Conservation (phyloP, 495 filamentous ascomycete species). For the Podospora sp. region DNA sequence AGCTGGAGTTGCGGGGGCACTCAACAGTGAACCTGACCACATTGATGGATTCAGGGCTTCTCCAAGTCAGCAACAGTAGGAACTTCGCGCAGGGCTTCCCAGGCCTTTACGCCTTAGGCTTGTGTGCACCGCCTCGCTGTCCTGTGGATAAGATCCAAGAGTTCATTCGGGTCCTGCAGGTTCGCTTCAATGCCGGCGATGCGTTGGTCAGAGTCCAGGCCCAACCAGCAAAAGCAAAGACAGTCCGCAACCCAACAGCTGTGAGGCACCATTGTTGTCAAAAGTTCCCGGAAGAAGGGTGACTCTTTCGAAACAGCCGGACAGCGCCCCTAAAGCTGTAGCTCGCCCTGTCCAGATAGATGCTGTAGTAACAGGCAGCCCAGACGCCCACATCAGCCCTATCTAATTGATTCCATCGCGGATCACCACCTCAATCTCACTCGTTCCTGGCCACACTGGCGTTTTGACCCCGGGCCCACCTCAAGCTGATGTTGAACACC, state of each 20-base stretch:
- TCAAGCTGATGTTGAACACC: not conserved
- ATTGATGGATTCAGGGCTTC: not conserved
- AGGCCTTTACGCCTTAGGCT: not conserved
- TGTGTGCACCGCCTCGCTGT: not conserved
- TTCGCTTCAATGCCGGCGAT: not conserved
- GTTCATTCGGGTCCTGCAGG: not conserved
- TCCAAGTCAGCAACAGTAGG: not conserved
- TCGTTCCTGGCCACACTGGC: not conserved
- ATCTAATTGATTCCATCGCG: slow-evolving; percentile 7
- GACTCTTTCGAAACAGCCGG: not conserved
- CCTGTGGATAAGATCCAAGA: not conserved
- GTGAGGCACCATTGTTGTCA: not conserved
- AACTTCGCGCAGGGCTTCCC: not conserved
- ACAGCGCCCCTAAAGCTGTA: not conserved
- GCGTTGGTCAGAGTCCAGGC: slow-evolving; percentile 1
- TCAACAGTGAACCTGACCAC: too few species aligned
- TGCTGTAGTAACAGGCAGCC: not conserved
- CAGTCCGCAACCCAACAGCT: not conserved
- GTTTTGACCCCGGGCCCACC: not conserved
- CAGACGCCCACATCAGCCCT: not conserved
- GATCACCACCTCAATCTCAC: not conserved
- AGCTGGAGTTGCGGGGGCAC: not conserved
- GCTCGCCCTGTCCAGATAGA: not conserved
- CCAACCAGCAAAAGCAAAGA: not conserved
- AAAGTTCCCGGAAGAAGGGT: not conserved